Conservation (phyloP, 2,329 filamentous ascomycete genomes). For the Apiospora aurea region DNA sequence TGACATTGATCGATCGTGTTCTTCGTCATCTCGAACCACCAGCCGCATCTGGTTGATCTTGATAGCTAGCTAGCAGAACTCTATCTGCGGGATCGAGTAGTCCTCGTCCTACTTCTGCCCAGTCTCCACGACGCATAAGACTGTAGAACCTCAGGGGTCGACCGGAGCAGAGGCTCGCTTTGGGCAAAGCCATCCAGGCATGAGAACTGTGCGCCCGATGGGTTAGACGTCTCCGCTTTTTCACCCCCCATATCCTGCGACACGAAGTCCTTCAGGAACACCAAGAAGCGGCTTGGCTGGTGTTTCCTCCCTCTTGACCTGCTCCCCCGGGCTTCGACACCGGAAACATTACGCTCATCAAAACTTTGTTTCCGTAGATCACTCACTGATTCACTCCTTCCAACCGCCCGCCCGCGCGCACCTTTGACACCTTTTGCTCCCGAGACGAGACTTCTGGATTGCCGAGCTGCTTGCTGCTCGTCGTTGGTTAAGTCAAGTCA, state of each 20-base stretch:
- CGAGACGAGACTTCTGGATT: neutral
- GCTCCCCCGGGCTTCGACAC: slow-evolving; percentile 14
- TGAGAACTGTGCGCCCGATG: neutral
- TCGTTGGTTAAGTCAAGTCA: neutral
- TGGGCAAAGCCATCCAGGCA: slow-evolving; percentile 24
- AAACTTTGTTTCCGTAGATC: slow-evolving; percentile 39
- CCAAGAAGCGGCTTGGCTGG: slow-evolving; percentile 21
- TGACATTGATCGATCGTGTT: neutral
- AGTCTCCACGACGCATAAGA: slow-evolving; percentile 13
- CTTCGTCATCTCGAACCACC: neutral
- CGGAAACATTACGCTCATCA: slow-evolving; percentile 29
- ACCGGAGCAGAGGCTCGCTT: slow-evolving; percentile 23
- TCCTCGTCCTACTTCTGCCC: neutral
- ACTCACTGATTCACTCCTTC: slow-evolving; percentile 33
- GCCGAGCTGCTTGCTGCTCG: slow-evolving; percentile 19
- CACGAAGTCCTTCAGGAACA: slow-evolving; percentile 29
- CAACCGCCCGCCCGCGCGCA: slow-evolving; percentile 20
- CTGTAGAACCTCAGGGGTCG: slow-evolving; percentile 17
- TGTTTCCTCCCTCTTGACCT: slow-evolving; percentile 23
- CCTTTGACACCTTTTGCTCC: neutral
- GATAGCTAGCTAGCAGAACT: slow-evolving; percentile 9
- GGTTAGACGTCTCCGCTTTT: slow-evolving; percentile 28
- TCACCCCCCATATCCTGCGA: slow-evolving; percentile 28
- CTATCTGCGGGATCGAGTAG: slow-evolving; percentile 10
- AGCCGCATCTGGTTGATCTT: neutral